Conservation (phyloP, 305 asterid genomes). For the Fraxinus angustifolia region DNA sequence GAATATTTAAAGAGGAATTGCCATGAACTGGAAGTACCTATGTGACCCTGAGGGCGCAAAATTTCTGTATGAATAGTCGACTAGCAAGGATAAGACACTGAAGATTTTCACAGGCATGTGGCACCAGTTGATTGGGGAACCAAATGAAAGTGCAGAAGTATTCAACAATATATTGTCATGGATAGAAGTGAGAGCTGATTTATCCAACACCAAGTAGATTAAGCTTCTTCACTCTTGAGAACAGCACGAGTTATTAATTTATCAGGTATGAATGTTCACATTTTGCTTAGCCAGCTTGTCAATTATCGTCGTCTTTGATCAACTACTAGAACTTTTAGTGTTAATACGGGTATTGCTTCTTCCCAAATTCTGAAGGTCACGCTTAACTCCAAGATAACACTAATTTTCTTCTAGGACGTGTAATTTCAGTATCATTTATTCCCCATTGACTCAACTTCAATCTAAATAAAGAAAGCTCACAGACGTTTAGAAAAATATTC, state of each 20-base stretch:
- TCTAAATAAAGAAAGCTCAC: neutral
- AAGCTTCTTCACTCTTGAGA: neutral
- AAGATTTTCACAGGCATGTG: slow-evolving; percentile 63
- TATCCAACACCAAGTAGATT: slow-evolving; percentile 4
- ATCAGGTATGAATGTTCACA: neutral
- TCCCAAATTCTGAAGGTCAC: neutral
- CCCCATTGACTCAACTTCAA: neutral
- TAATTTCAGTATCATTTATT: neutral
- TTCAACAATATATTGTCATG: slow-evolving; percentile 45
- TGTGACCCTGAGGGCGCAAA: slow-evolving; percentile 60
- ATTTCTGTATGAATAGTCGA: slow-evolving; percentile 37
- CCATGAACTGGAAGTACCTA: slow-evolving; percentile 47
- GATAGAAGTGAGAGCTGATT: slow-evolving; percentile 53
- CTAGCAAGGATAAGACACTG: slow-evolving; percentile 61
- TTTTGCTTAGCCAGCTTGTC: neutral
- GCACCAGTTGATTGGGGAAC: slow-evolving; percentile 75
- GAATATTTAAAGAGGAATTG: slow-evolving; percentile 41
- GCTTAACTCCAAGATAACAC: neutral
- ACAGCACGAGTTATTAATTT: neutral
- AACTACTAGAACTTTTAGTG: neutral
- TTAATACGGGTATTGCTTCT: neutral
- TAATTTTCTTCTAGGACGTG: neutral
- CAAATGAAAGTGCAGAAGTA: slow-evolving; percentile 45
- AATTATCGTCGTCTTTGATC: neutral
- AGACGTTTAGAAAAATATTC: neutral